Percentiles rank a stretch among this genome's conserved stretches.
Evolutionary conservation across 2,329 filamentous ascomycete species (phyloP).

Genomic region (Penicillium sumatraense): DNA sequence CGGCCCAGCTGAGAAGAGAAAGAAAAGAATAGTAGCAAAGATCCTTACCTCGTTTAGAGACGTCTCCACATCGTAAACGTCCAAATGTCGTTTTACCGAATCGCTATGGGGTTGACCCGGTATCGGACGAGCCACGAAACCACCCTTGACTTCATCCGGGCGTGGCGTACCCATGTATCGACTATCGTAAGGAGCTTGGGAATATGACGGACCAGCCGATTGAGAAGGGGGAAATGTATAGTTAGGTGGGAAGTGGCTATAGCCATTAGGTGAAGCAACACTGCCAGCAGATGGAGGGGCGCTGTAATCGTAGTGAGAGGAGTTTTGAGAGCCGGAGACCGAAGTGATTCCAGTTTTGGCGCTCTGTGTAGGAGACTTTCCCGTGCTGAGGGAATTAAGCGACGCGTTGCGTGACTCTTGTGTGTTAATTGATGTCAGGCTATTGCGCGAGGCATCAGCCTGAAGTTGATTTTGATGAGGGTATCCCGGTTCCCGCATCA

Average conservation of each 20-base stretch:
- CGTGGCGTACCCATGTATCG: conserved; percentile 37
- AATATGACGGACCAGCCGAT: conserved; percentile 36
- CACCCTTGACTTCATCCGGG: conserved; percentile 42
- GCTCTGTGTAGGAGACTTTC: conserved; percentile 48
- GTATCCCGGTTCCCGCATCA: conserved; percentile 39
- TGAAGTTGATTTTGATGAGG: conserved; percentile 38
- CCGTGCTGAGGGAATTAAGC: conserved; percentile 46
- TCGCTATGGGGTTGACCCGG: conserved; percentile 44
- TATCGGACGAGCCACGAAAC: conserved; percentile 32
- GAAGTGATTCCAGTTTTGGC: conserved; percentile 44
- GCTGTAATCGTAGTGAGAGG: conserved; percentile 43
- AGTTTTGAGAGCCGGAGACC: conserved; percentile 41
- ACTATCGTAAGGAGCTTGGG: conserved; percentile 36
- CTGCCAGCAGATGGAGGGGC: conserved; percentile 42
- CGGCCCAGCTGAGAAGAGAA: not conserved
- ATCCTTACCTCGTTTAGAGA: conserved; percentile 53
- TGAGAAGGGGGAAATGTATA: conserved; percentile 36
- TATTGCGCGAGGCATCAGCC: conserved; percentile 42
- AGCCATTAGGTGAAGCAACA: conserved; percentile 46
- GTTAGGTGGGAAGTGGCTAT: conserved; percentile 39
- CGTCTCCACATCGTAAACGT: conserved; percentile 63
- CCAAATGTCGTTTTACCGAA: conserved; percentile 66
- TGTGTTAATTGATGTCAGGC: conserved; percentile 44
- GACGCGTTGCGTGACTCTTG: conserved; percentile 47
- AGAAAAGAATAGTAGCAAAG: not conserved